phyloP scores from a whole-genome alignment of 2,329 filamentous ascomycete genomes.

The Albifimbria verrucaria region DNA sequence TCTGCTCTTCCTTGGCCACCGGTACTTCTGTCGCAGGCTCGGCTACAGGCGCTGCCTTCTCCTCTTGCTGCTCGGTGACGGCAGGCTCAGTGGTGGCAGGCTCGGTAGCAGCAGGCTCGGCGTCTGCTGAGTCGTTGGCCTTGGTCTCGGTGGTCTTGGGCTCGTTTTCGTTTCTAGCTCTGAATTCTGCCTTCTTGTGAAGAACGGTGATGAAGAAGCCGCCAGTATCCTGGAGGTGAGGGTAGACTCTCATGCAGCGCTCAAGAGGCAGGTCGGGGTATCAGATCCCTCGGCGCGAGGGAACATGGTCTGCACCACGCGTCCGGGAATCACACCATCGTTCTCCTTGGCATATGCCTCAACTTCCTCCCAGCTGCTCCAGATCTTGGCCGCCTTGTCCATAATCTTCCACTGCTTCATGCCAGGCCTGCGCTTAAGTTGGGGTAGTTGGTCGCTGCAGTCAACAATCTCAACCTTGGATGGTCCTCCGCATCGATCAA shows the following conservation, averaged over 20 bases:
- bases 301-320: constrained; percentile 82
- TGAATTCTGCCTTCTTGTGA: constrained; percentile 87
- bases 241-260: constrained; percentile 89
- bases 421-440: constrained; percentile 72
- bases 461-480: constrained; percentile 82
- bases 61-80: constrained; percentile 19
- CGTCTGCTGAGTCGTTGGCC: constrained; percentile 7
- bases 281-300: constrained; percentile 52
- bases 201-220: constrained; percentile 97
- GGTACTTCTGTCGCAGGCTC: constrained; percentile 23
- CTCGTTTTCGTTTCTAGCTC: constrained; percentile 66
- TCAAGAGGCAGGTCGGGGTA: constrained; percentile 73
- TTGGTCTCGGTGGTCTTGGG: constrained; percentile 30
- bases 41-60: constrained; percentile 17
- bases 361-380: constrained; percentile 80
- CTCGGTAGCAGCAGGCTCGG: constrained; percentile 8
- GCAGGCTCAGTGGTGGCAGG: constrained; percentile 13
- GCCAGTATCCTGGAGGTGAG: constrained; percentile 92
- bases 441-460: constrained; percentile 72
- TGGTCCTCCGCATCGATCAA: constrained; percentile 82
- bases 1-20: constrained; percentile 26
- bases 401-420: constrained; percentile 85
- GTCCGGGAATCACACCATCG: constrained; percentile 54
- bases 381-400: constrained; percentile 78
- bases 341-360: constrained; percentile 62